These are phyloP conservation scores for Begonia fuchsioides DNA, from an alignment of 306 rosid species.

Conservation along the genomic window DNA sequence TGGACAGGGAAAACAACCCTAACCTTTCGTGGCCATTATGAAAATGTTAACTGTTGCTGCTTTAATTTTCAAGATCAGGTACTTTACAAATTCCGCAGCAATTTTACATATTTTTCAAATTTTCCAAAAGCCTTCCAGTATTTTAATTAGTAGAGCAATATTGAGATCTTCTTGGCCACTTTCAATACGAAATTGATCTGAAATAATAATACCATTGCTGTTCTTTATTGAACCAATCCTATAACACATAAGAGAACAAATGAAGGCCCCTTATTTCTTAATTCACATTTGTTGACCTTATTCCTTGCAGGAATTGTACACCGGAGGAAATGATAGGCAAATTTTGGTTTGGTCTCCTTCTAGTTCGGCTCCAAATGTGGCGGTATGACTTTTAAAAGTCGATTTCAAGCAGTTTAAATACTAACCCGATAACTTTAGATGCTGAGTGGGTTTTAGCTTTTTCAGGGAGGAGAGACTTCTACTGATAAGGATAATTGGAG, in stretches of 20 bases:
- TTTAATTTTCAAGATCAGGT: slow-evolving; percentile 76
- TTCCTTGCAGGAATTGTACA: slow-evolving; percentile 60
- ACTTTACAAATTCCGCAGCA: slow-evolving; percentile 10
- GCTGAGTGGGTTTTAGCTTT: slow-evolving; percentile 12
- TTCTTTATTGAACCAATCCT: no score
- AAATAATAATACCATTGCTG: neutral
- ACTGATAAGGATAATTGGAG: slow-evolving; percentile 82
- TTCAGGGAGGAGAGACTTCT: slow-evolving; percentile 33
- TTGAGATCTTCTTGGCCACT: no score
- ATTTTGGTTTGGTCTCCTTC: slow-evolving; percentile 86
- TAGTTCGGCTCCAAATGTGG: slow-evolving; percentile 27
- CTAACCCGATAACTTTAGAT: neutral
- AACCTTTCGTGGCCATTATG: slow-evolving; percentile 74
- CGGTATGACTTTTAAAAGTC: slow-evolving; percentile 20
- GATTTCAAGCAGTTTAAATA: neutral
- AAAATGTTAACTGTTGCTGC: slow-evolving; percentile 75
- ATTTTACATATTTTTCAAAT: neutral
- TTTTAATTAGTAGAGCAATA: neutral
- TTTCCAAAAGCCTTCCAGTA: neutral
- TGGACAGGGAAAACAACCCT: slow-evolving; percentile 66
- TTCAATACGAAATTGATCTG: neutral
- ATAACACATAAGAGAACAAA: neutral
- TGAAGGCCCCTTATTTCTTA: slow-evolving; percentile 3
- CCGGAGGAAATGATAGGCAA: slow-evolving; percentile 89
- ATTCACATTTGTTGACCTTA: neutral